Base-by-base conservation (phyloP, 2,329 filamentous ascomycete species). In the Fusarium tupiense region DNA sequence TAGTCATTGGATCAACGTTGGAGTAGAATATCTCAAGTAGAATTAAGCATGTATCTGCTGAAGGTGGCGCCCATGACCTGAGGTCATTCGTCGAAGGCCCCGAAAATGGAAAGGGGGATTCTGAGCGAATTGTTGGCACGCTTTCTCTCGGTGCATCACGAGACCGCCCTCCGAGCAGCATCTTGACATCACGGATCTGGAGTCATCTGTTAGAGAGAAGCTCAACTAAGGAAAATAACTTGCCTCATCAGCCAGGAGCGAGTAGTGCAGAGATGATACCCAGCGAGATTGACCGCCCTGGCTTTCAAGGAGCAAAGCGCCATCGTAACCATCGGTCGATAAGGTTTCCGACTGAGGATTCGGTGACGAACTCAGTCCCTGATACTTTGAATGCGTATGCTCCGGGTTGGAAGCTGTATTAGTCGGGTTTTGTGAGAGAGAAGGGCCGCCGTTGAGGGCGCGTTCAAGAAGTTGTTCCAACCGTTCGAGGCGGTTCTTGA, bases 211-310 rank as follows among this genome's bases (percentile, higher is more conserved):
- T n/a, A 56, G 31, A 37, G 19, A 17, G 20, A 31, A 6, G 8
- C 9, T 31, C 6, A 8, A 6, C 2, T 12, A 19, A 26, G 29
- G 7, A 61, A 35, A 5, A 5, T 2, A 9, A 22, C 5, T 19
- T 61, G 4, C 59, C 59, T 61, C 47, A 37, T 61, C 37, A 22
- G 59, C 59, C 20, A 61, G 33, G 29, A 61, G 59, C 37, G 59
- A 53, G 59, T 61, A 61, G 49, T 61, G 59, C 8, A 61, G 37
- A 26, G 59, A 61, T 61, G 59, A 61, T 22, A 61, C 37, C 59
- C 59, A 61, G 29, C 59, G 59, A 5, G 59, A 56, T 17, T 61
- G 47, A 16, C 29, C 49, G 2, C 49, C 29, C 10, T 37, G 19
- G 29, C 19, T 24, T 31, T 56, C 59, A 8, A 56, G 29, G n/a